A percentile compares a stretch with the other conserved stretches of the same genome.
Conservation (phyloP, 1,284 basidiomycete species). For the Bondarzewia mesenterica region DNA sequence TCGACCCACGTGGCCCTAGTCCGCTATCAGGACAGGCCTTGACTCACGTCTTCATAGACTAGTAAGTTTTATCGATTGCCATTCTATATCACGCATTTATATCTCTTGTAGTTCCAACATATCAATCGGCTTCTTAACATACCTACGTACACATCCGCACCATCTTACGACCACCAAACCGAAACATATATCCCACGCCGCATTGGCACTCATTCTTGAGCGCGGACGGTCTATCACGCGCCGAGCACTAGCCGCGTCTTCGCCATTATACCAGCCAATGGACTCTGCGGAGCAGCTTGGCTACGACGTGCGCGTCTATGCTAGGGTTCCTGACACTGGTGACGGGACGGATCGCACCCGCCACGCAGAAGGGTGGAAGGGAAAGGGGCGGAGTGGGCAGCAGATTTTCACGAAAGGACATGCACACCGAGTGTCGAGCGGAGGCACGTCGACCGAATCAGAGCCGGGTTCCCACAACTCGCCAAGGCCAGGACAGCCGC, state of each 20-base stretch:
- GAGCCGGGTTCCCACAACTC: constrained; percentile 13
- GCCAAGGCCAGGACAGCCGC: constrained; percentile 5
- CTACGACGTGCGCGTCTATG: constrained; percentile 73
- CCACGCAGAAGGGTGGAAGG: constrained; percentile 18
- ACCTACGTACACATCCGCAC: constrained; percentile 46
- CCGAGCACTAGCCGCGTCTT: constrained; percentile 73
- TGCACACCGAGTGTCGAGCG: constrained; percentile 16
- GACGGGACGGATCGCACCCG: constrained; percentile 46
- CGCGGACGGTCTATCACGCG: constrained; percentile 61
- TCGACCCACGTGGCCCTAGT: constrained; percentile 46
- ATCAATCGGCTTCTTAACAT: constrained; percentile 66
- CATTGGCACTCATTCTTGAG: constrained; percentile 63
- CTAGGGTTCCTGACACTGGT: constrained; percentile 68
- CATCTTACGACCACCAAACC: constrained; percentile 22
- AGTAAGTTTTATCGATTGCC: constrained; percentile 35
- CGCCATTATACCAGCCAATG: constrained; percentile 78
- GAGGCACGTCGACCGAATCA: constrained; percentile 17
- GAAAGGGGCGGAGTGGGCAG: constrained; percentile 7
- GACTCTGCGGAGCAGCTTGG: constrained; percentile 66
- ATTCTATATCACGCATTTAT: constrained; percentile 1
- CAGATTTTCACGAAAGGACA: constrained; percentile 6
- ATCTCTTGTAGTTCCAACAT: constrained; percentile 63
- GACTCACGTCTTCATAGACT: constrained; percentile 82
- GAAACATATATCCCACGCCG: constrained; percentile 57
- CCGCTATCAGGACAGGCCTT: constrained; percentile 43